Conservation (phyloP, 495 filamentous ascomycete species). For the Tuber aestivum region DNA sequence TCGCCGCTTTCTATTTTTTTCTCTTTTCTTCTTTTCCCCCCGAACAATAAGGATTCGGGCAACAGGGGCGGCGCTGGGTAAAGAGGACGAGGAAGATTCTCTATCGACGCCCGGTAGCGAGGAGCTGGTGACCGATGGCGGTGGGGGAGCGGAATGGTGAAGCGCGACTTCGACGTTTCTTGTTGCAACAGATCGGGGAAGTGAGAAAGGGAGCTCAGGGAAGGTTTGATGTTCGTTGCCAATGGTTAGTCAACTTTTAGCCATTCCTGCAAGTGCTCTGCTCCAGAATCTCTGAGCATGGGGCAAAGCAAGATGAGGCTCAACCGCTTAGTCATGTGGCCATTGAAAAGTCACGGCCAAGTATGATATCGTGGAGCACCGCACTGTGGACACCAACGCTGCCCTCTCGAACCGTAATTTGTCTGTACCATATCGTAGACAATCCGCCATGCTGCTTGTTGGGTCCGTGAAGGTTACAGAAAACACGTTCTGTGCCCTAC, state of each 20-base stretch:
- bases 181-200: slow-evolving; percentile 35
- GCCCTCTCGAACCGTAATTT: neutral
- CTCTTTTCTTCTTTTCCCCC: neutral
- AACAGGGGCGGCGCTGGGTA: neutral
- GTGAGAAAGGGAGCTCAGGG: slow-evolving; percentile 31
- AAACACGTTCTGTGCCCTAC: slow-evolving; percentile 8
- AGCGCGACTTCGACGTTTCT: slow-evolving; percentile 35
- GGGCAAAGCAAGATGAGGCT: slow-evolving; percentile 13
- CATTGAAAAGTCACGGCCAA: neutral
- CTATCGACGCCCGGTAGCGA: slow-evolving; percentile 29
- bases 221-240: slow-evolving; percentile 24
- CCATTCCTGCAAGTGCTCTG: slow-evolving; percentile 31
- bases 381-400: neutral
- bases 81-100: slow-evolving; percentile 7
- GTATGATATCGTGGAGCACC: neutral
- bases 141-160: slow-evolving; percentile 26
- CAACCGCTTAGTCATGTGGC: slow-evolving; percentile 23
- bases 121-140: slow-evolving; percentile 31
- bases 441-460: neutral
- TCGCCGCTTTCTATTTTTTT: neutral
- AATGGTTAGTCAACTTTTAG: neutral
- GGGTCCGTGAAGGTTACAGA: neutral
- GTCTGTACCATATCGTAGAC: neutral
- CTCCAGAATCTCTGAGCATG: slow-evolving; percentile 25
- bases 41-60: neutral